Base-by-base conservation (phyloP, 1,284 basidiomycete species). In the Tilletiaria anomala region DNA sequence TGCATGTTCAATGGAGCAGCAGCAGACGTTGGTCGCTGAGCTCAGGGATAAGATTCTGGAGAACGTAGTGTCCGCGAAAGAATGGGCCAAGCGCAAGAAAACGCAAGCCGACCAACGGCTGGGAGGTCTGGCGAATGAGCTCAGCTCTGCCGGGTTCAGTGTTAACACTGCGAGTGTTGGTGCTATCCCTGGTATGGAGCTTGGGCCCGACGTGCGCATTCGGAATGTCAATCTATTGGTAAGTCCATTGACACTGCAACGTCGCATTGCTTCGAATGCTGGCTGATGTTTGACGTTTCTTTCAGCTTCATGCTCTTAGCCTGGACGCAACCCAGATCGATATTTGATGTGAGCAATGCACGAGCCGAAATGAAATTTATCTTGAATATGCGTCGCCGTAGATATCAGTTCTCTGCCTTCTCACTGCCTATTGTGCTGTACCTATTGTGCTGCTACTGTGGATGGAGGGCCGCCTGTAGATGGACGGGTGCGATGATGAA, bases 1-100 rank as follows among this genome's bases (percentile, higher is more conserved):
- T 37, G 84, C 86, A 51, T 81, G 85, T 10, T 73, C 78, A 39
- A 81, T 87, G 56, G 80, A 85, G 61, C 86, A 96, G 63, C 76
- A 77, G 65, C 80, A 85, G 51, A 72, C 79, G 39, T 75, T 97
- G 32, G 88, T 99, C 16, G 78, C 79, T 31, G 76, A 80, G 35
- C 72, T 96, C 35, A 78, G 88, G 45, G 91, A 94, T 56, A 91
- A 94, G 69, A 82, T 94, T 15, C 73, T 91, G 31, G 83, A 87
- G 54, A 85, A 83, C 53, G 81, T 91, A 19, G 68, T 78, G 44
- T 78, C 75, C 35, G 83, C 79, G 15, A 80, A 78, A 60, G 54
- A 61, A 40, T 51, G 45, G 51, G 40, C 42, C 23, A 12, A n/a
- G n/a, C n/a, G n/a, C n/a, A n/a, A n/a, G n/a, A n/a, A n/a, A n/a